phyloP scores from a whole-genome alignment of 139 green algal genomes.

The Gonium pectorale region DNA sequence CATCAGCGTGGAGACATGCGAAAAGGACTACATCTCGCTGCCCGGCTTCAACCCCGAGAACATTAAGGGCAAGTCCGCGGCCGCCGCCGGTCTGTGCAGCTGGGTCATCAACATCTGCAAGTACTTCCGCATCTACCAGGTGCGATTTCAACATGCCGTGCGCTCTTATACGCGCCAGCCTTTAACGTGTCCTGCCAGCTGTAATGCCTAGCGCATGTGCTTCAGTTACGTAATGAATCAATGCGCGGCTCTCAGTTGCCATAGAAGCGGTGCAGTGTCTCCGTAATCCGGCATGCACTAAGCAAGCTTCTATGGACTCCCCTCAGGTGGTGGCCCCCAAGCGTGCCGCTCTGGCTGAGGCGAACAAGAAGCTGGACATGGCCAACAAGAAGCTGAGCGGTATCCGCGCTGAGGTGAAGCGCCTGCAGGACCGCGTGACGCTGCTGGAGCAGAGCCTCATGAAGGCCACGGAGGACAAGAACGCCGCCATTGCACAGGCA shows the following conservation, averaged over 20 bases:
- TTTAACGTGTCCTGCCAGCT: too few relatives aligned
- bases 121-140: constrained; percentile 94
- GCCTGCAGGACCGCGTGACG: constrained; percentile 86
- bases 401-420: constrained; percentile 86
- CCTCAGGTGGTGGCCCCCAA: constrained; percentile 80
- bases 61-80: constrained; percentile 89
- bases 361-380: constrained; percentile 85
- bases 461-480: constrained; percentile 84
- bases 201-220: too few relatives aligned
- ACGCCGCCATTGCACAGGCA: constrained; percentile 79
- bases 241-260: too few relatives aligned
- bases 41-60: constrained; percentile 85
- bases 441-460: constrained; percentile 85
- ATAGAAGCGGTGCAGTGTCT: too few relatives aligned
- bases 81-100: constrained; percentile 89
- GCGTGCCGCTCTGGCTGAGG: constrained; percentile 82
- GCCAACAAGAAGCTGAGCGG: constrained; percentile 91
- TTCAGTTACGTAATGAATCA: too few relatives aligned
- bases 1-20: constrained; percentile 34
- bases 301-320: too few relatives aligned
- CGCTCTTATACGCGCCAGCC: too few relatives aligned
- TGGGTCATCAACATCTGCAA: constrained; percentile 93
- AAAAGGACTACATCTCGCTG: constrained; percentile 83
- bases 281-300: too few relatives aligned
- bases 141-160: too few relatives aligned